Conservation (phyloP, 768 basidiomycete species). For the Tricholoma flavovirens region DNA sequence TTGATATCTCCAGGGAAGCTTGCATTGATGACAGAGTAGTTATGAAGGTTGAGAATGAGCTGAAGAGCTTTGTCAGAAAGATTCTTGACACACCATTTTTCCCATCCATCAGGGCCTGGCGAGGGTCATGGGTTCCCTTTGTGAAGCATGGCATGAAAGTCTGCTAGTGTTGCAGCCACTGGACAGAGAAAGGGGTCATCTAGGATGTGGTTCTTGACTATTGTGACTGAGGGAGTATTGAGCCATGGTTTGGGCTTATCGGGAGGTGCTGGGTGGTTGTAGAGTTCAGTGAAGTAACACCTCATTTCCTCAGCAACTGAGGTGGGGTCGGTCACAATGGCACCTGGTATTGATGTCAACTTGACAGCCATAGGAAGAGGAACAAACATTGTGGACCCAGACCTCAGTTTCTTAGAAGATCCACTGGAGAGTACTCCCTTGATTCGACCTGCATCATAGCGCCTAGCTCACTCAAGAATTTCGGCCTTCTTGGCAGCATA, state of each 20-base stretch:
- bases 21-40: neutral
- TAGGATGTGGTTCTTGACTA: neutral
- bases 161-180: neutral
- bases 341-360: neutral
- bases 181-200: neutral
- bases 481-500: conserved; percentile 6
- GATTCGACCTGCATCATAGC: neutral
- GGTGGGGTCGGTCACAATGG: conserved; percentile 6
- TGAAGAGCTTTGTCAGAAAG: neutral
- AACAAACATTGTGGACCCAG: neutral
- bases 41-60: neutral
- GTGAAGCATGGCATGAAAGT: neutral
- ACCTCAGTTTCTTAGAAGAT: conserved; percentile 2
- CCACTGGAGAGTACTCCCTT: conserved; percentile 1
- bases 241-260: conserved; percentile 21
- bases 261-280: conserved; percentile 5
- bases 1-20: neutral
- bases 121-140: neutral
- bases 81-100: neutral
- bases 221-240: conserved; percentile 6
- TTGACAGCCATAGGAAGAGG: conserved; percentile 7
- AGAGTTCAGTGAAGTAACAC: conserved; percentile 16
- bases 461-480: neutral
- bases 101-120: neutral
- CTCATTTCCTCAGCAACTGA: conserved; percentile 7